A percentile compares a stretch with the other conserved stretches of the same genome.
Evolutionary conservation across 2,329 filamentous ascomycete species (phyloP).

Genomic region (Fusarium nelsonii): DNA sequence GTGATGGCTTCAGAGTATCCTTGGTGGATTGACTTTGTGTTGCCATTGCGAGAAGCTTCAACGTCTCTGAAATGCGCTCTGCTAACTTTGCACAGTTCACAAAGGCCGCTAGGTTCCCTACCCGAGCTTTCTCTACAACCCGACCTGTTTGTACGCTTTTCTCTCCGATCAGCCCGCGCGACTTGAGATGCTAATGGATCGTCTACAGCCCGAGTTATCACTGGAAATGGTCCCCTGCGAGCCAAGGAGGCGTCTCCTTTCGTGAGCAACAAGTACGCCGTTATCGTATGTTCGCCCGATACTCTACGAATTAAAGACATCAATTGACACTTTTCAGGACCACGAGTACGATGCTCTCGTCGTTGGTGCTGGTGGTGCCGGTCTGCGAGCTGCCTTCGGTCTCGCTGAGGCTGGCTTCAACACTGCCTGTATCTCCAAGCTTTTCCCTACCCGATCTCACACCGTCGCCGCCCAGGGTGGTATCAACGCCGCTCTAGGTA

Average conservation of each 20-base stretch:
- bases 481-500: conserved; percentile 89
- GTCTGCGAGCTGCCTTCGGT: conserved; percentile 85
- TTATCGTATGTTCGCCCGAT: conserved; percentile 76
- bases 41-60: conserved; percentile 29
- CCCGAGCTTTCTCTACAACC: conserved; percentile 88
- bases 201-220: conserved; percentile 80
- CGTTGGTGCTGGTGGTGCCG: conserved; percentile 85
- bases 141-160: conserved; percentile 76
- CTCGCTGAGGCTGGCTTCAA: conserved; percentile 91
- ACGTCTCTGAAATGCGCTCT: conserved; percentile 17
- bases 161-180: not conserved
- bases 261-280: conserved; percentile 90
- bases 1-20: conserved; percentile 26
- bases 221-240: conserved; percentile 80
- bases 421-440: conserved; percentile 88
- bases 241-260: conserved; percentile 93
- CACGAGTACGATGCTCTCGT: conserved; percentile 99
- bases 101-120: conserved; percentile 71
- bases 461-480: conserved; percentile 86
- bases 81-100: conserved; percentile 66
- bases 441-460: conserved; percentile 87
- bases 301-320: conserved; percentile 12
- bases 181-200: conserved; percentile 35
- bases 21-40: not conserved
- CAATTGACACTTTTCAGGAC: conserved; percentile 68